Evolutionary conservation across 495 filamentous ascomycete species (phyloP), one percentile per base, ranked within the genome.

Genomic region (Margaritispora aquatica): DNA sequence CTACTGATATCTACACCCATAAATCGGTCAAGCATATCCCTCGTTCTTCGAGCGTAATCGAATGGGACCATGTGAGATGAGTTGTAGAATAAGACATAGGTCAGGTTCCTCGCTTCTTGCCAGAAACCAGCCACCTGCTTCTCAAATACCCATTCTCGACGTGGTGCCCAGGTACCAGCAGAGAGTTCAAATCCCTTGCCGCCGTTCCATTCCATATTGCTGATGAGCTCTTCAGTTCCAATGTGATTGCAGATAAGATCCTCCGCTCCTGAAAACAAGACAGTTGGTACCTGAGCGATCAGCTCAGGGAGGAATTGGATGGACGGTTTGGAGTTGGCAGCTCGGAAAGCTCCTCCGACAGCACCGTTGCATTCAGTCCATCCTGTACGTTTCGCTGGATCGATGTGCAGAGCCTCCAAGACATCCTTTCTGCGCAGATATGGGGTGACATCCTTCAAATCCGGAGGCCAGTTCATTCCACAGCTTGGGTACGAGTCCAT

Each of bases 171-270:
- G 20, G 88, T 89, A 2, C 95, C 95, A 0, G 91, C 90, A 1
- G 88, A 86, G 4, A 90, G 77, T 66, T 98, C 93, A 65, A 97
- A 96, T 26, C 94, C 94, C 48, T 84, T 90, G 20, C 85, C 92
- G 31, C 87, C 90, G 66, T 89, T 91, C 89, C 91, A 98, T 63
- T 88, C 75, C 84, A 98, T 87, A 72, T 90, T 91, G 70, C 88
- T 83, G 69, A 98, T 96, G 49, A 97, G 70, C 26, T 87, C 81
- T 68, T 98, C 94, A 1, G 94, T 98, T 50, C 94, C 94, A 19
- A 97, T 76, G 70, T 98, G 92, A 70, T 97, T 98, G 78, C 94
- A 98, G 62, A 98, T 97, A 10, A 97, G 74, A 68, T 98, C 94
- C 66, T 93, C 82, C 62, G 94, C 89, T 57, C 94, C 94, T 20